A percentile compares a stretch with the other conserved stretches of the same genome.
Evolutionary conservation across 345 rosid genomes (phyloP).

Genomic region (Aquilaria malaccensis): DNA sequence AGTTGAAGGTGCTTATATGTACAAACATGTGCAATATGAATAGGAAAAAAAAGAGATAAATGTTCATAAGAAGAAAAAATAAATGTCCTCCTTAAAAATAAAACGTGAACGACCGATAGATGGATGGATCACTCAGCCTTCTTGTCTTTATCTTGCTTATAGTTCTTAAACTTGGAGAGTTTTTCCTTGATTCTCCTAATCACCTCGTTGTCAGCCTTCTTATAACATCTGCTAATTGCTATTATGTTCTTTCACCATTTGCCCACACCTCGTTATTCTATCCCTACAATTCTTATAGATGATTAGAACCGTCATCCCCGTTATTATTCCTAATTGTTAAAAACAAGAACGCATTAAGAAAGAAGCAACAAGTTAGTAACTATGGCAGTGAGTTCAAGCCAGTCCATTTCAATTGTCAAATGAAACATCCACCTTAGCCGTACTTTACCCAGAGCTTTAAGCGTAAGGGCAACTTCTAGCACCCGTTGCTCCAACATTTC

Average conservation of each 20-base stretch:
- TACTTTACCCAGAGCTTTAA: conserved; percentile 18
- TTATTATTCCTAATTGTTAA: conserved; percentile 16
- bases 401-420: conserved; percentile 27
- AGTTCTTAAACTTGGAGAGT: background rate
- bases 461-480: conserved; percentile 19
- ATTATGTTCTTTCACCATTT: conserved; percentile 9
- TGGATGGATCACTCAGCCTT: conserved; percentile 12
- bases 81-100: background rate
- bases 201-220: conserved; percentile 21
- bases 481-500: conserved; percentile 29
- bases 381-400: conserved; percentile 25
- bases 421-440: conserved; percentile 31
- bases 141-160: conserved; percentile 11
- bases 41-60: too few species aligned
- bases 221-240: conserved; percentile 9
- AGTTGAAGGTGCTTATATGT: too few species aligned
- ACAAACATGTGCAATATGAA: too few species aligned
- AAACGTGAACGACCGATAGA: background rate
- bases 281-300: conserved; percentile 24
- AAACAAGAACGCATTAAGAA: conserved; percentile 2
- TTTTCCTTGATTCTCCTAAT: conserved; percentile 19
- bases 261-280: conserved; percentile 17
- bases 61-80: background rate
- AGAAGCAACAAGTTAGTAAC: conserved; percentile 25
- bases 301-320: conserved; percentile 30